These are phyloP conservation scores for Hemerocallis citrina DNA, from an alignment of 106 monocot species.

Conservation along the genomic window DNA sequence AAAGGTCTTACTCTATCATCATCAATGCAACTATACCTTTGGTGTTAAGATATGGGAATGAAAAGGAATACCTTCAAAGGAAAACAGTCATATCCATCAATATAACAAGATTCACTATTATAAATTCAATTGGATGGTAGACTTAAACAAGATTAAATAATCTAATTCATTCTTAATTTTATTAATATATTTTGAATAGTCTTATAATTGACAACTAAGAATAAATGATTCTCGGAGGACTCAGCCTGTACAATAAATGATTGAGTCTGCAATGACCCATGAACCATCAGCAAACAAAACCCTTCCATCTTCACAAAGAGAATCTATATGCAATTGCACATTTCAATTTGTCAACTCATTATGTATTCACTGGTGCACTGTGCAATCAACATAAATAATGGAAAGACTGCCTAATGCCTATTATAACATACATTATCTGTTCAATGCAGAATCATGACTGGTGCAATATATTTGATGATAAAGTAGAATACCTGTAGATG, in stretches of 20 bases:
- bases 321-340: constrained; percentile 29
- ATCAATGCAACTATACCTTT: constrained; percentile 42
- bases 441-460: background rate
- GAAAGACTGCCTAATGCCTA: background rate
- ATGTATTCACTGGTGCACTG: background rate
- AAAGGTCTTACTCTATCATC: constrained; percentile 68
- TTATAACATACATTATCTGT: background rate
- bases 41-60: constrained; percentile 63
- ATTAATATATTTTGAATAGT: background rate
- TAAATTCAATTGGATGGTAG: background rate
- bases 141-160: background rate
- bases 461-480: background rate
- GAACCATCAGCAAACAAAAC: constrained; percentile 47
- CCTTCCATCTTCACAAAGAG: constrained; percentile 36
- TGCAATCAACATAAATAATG: no score
- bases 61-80: constrained; percentile 53
- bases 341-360: background rate
- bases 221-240: background rate
- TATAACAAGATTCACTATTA: constrained; percentile 1
- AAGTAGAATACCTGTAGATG: constrained; percentile 27
- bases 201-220: background rate
- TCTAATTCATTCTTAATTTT: background rate
- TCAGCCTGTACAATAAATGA: constrained; percentile 72
- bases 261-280: constrained; percentile 33
- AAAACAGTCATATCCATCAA: constrained; percentile 14